These are phyloP conservation scores for Biscogniauxia mediterranea DNA, from an alignment of 2,329 filamentous ascomycete genomes.

Conservation along the genomic window DNA sequence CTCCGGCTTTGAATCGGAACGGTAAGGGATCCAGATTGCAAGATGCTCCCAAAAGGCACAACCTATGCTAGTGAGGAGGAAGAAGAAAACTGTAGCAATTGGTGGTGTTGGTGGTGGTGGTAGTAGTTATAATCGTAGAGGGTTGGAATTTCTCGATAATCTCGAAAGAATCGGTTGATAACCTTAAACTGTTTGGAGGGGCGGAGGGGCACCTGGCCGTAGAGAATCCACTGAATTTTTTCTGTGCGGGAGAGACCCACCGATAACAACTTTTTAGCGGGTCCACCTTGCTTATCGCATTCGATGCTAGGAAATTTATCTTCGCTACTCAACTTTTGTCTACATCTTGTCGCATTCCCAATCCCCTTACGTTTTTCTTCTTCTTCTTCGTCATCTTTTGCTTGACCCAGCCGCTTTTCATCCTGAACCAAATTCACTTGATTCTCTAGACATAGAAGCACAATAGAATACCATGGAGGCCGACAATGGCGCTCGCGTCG, in stretches of 20 bases:
- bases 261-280: slow-evolving; percentile 17
- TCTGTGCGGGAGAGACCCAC: slow-evolving; percentile 11
- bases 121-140: too few species aligned
- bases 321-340: slow-evolving; percentile 19
- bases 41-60: neutral
- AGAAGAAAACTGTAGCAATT: too few species aligned
- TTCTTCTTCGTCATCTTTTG: neutral
- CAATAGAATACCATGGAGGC: slow-evolving; percentile 24
- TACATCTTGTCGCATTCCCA: neutral
- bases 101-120: too few species aligned
- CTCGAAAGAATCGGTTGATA: neutral
- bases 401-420: slow-evolving; percentile 1
- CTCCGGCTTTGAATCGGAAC: slow-evolving; percentile 83
- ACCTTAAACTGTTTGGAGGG: slow-evolving; percentile 15
- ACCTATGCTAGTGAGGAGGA: too few species aligned
- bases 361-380: neutral
- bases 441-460: neutral
- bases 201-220: slow-evolving; percentile 19
- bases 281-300: slow-evolving; percentile 11
- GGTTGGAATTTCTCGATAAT: too few species aligned
- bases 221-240: slow-evolving; percentile 14
- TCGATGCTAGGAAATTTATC: slow-evolving; percentile 16
- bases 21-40: slow-evolving; percentile 68
- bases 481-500: slow-evolving; percentile 52
- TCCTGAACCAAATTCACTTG: neutral